A percentile compares a stretch with the other conserved stretches of the same genome.
Conservation (phyloP, 2,329 filamentous ascomycete species). For the Trichoderma afroharzianum region DNA sequence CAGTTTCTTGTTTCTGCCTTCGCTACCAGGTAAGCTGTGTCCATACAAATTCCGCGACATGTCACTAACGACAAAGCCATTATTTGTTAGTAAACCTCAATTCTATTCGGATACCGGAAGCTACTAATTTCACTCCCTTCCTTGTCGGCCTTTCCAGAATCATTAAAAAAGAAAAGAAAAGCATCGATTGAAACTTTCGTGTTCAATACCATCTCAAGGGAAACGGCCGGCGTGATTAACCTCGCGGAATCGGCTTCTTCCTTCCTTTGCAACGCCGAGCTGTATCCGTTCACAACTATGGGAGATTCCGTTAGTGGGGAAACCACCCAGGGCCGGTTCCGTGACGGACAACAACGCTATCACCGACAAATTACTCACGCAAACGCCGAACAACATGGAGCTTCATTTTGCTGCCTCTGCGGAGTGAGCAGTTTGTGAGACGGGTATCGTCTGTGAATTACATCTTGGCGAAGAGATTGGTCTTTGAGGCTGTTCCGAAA, state of each 20-base stretch:
- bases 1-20: neutral
- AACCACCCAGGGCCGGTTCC: neutral
- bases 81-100: neutral
- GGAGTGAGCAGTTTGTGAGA: neutral
- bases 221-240: neutral
- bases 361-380: neutral
- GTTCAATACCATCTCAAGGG: neutral
- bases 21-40: neutral
- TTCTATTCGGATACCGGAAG: neutral
- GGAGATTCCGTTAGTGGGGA: neutral
- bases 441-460: neutral
- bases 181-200: neutral
- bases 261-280: neutral
- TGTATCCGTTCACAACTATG: neutral
- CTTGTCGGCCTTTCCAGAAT: neutral
- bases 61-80: neutral
- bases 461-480: neutral
- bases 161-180: neutral
- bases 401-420: neutral
- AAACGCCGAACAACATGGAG: neutral
- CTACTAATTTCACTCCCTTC: neutral
- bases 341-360: neutral
- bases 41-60: neutral
- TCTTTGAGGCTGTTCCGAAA: neutral
- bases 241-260: neutral